Percentiles rank a stretch among this genome's conserved stretches.
Conservation (phyloP, 148 eudicot species). For the Persicaria maculosa region DNA sequence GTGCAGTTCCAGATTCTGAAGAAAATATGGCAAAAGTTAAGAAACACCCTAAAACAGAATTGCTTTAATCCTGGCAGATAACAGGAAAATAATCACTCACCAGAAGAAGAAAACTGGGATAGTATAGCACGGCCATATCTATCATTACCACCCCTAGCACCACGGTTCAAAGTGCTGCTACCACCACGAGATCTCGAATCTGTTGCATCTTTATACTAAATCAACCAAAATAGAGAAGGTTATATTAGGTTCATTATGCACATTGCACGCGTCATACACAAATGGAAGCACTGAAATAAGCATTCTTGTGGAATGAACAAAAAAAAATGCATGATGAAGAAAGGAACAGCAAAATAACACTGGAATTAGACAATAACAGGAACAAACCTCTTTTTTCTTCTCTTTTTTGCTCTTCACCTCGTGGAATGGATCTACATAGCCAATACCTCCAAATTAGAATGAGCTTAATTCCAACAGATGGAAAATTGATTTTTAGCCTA, state of each 20-base stretch:
- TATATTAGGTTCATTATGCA: background rate
- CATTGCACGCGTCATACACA: background rate
- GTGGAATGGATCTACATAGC: constrained; percentile 74
- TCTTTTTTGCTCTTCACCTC: constrained; percentile 99
- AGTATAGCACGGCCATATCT: constrained; percentile 44
- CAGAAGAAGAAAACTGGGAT: constrained; percentile 30
- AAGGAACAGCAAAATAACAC: background rate
- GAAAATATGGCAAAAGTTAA: background rate
- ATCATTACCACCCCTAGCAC: constrained; percentile 46
- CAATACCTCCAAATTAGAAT: constrained; percentile 31
- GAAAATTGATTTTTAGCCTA: background rate
- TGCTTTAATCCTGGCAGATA: background rate
- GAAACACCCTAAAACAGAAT: background rate
- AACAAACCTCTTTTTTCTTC: constrained; percentile 93
- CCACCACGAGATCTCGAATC: constrained; percentile 65
- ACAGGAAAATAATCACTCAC: background rate
- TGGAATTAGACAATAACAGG: background rate
- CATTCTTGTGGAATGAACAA: constrained; percentile 1
- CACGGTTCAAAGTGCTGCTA: constrained; percentile 46
- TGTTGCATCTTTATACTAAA: constrained; percentile 53
- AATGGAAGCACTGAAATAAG: background rate
- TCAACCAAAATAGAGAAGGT: constrained; percentile 1
- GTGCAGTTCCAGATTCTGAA: constrained; percentile 47
- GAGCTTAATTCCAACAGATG: constrained; percentile 13
- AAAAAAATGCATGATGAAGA: constrained; percentile 14